Percentiles rank a stretch among this genome's conserved stretches.
Conservation (phyloP, 73 alveolate genomes). For the Blepharisma japonicum region DNA sequence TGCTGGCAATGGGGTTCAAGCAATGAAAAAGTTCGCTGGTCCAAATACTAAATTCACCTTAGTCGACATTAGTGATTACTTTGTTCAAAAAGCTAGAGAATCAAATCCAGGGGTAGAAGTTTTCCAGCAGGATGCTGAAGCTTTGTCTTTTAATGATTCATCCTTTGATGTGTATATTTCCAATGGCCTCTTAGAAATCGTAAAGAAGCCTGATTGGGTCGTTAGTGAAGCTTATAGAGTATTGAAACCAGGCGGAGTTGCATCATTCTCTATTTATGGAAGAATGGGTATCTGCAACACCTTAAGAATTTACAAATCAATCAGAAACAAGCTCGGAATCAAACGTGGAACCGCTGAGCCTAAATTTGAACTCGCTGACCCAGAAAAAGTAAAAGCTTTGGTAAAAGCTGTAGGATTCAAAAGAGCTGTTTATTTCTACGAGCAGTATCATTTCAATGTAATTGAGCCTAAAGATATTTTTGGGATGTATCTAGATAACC, state of each 20-base stretch:
- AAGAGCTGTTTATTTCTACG: not conserved
- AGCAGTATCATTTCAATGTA: conserved; percentile 18
- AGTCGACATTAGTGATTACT: conserved; percentile 14
- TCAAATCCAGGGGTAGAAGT: not conserved
- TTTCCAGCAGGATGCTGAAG: not conserved
- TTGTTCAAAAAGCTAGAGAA: conserved; percentile 2
- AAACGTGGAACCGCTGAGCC: not conserved
- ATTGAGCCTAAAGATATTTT: not conserved
- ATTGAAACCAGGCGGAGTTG: conserved; percentile 8
- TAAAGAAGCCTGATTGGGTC: conserved; percentile 21
- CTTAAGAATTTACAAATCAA: not conserved
- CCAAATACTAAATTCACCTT: not conserved
- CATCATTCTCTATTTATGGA: conserved; percentile 25
- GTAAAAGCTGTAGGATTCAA: conserved; percentile 10
- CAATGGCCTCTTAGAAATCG: conserved; percentile 9
- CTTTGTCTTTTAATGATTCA: not conserved
- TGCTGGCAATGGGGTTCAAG: not conserved
- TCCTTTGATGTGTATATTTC: conserved; percentile 10
- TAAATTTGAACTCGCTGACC: conserved; percentile 8
- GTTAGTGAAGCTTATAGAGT: conserved; percentile 15
- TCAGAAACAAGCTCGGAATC: not conserved
- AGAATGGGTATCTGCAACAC: conserved; percentile 27
- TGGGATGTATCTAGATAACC: conserved; percentile 6
- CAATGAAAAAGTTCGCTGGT: not conserved
- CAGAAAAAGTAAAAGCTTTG: conserved; percentile 22